A percentile compares a stretch with the other conserved stretches of the same genome.
Conservation (phyloP, 148 eudicot genomes). For the Arbutus unedo region DNA sequence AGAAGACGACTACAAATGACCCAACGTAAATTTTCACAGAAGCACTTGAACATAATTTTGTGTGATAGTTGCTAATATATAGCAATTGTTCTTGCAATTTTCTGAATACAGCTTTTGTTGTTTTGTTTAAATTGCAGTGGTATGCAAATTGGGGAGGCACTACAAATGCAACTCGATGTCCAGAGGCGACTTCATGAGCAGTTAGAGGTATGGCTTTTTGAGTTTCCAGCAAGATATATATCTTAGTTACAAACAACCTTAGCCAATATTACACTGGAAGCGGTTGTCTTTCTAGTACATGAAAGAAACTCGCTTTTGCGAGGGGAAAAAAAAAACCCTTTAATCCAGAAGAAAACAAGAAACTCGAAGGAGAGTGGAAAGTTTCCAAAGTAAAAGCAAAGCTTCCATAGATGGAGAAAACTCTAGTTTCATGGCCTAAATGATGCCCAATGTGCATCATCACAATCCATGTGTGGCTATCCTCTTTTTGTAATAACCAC, state of each 20-base stretch:
- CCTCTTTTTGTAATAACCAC: neutral
- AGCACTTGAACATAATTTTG: neutral
- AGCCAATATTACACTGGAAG: neutral
- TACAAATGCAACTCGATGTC: conserved; percentile 70
- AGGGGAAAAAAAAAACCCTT: too few species aligned
- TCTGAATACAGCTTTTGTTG: too few species aligned
- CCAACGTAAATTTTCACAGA: conserved; percentile 37
- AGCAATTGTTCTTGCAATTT: neutral
- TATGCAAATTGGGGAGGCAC: conserved; percentile 62
- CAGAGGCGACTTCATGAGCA: conserved; percentile 84
- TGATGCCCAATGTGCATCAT: neutral
- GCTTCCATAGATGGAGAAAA: neutral
- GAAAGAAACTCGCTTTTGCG: neutral
- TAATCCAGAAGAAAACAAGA: too few species aligned
- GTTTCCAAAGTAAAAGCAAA: neutral
- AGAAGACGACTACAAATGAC: conserved; percentile 31
- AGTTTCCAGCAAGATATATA: neutral
- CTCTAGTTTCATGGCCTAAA: neutral
- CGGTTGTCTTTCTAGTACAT: neutral
- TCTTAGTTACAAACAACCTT: neutral
- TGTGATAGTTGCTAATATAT: neutral
- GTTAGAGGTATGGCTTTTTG: conserved; percentile 46
- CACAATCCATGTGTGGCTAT: neutral
- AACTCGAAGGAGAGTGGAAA: too few species aligned
- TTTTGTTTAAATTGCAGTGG: conserved; percentile 32